Evolutionary conservation across 495 filamentous ascomycete genomes (phyloP), one percentile per base, ranked within the genome.

Genomic region (Cudoniella acicularis): DNA sequence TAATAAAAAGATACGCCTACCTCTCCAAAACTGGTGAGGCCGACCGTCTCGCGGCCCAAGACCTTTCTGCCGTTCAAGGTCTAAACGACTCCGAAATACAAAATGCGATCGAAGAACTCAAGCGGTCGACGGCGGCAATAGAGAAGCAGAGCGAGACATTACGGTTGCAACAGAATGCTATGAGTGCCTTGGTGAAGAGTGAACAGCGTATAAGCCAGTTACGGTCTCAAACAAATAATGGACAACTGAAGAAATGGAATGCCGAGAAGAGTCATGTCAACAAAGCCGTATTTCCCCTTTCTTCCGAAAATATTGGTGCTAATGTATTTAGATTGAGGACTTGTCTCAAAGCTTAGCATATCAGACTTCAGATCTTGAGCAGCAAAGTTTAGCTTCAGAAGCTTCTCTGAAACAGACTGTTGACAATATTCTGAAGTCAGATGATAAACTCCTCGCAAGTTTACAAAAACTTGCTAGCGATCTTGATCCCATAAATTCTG

Each of bases 401-500:
- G 54, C 16, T 30, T 54, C 30, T 53, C 72, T 60, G 54, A 73
- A 56, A 45, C 62, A 73, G 55, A 73, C 69, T 1, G 68, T 74
- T 2, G 72, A 75, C 36, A 60, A 62, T 0, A 58, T 77, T 40
- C 59, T 78, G 2, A 69, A 52, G 30, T 70, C 75, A 17, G 77
- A 79, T 56, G 76, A 79, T 64, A 78, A 75, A 58, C 68, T 79
- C 20, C 61, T 79, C 2, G 61, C 69, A 24, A 78, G 76, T 56
- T 69, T 79, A 16, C 75, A 79, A 62, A 79, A 79, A 59, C 69
- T 79, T 10, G 70, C 75, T 9, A 72, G 66, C 66, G 76, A 78
- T 57, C 68, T 79, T 25, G 70, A 75, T 23, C 72, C 69, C 10
- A 69, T 69, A 3, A 63, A 72, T n/a, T 61, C 70, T 3, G 69